Percentiles rank a stretch among this genome's conserved stretches.
These are phyloP conservation scores for Pyricularia sp. DNA, from an alignment of 2,329 filamentous ascomycete species.

Conservation along the genomic window DNA sequence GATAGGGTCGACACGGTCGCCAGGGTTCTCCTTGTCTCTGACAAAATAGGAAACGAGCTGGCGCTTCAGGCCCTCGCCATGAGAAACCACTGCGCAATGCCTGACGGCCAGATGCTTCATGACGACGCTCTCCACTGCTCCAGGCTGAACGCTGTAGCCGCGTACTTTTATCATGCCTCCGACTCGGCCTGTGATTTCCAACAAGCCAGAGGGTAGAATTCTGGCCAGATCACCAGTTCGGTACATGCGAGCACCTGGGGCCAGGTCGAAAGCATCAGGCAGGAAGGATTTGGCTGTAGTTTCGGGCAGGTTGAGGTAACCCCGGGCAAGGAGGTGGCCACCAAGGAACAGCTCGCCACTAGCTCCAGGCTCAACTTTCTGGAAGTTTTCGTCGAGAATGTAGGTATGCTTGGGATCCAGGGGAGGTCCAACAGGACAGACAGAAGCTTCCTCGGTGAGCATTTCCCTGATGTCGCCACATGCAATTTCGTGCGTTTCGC, in stretches of 20 bases:
- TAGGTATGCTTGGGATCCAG: background rate
- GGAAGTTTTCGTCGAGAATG: background rate
- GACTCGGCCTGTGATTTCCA: constrained; percentile 69
- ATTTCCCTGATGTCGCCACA: constrained; percentile 59
- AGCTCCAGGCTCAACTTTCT: background rate
- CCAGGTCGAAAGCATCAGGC: constrained; percentile 51
- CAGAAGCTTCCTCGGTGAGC: background rate
- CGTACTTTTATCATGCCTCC: constrained; percentile 75
- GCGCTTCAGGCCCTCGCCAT: constrained; percentile 66
- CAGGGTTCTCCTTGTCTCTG: constrained; percentile 48
- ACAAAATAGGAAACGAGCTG: constrained; percentile 73
- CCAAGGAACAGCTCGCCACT: constrained; percentile 51
- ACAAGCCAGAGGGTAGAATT: constrained; percentile 54
- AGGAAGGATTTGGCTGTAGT: constrained; percentile 66
- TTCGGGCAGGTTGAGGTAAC: constrained; percentile 73
- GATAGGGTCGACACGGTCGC: constrained; percentile 50
- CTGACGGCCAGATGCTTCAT: constrained; percentile 60
- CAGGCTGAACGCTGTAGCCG: constrained; percentile 69
- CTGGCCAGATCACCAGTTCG: constrained; percentile 64
- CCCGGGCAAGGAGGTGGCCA: constrained; percentile 63
- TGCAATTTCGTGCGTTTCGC: constrained; percentile 73
- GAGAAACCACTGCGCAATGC: constrained; percentile 62
- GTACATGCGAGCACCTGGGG: constrained; percentile 59
- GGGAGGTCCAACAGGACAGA: background rate
- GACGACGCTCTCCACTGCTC: constrained; percentile 67